Evolutionary conservation across 805 yeast genomes (phyloP), one percentile per base, ranked within the genome.

Genomic region (Kockiozyma suomiensis): DNA sequence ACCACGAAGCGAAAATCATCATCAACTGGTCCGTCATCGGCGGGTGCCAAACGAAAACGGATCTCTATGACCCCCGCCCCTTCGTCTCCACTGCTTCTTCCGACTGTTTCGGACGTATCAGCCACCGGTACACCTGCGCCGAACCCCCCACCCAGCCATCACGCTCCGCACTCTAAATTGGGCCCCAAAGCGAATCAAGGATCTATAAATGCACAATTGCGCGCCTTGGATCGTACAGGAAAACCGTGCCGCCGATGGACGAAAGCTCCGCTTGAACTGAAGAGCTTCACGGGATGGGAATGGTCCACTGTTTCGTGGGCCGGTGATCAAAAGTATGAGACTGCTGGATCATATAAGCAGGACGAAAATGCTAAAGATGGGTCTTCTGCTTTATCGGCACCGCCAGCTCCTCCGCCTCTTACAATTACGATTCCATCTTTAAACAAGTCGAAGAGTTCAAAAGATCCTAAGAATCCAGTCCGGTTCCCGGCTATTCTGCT

Each of bases 171-270:
- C 47, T 48, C 66, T 19, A 62, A 61, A 21, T 58, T 64, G 3
- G 67, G 66, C 15, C 66, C 72, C n/a, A 71, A 70, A 33, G 68
- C 72, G 21, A 64, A 61, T 37, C 62, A 61, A 28, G 69, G 68
- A 21, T 65, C 69, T 2, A 74, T 74, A 12, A 75, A 75, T 54
- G 76, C 76, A 35, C 62, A 70, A 25, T 61, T 74, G 35, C 60
- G 73, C 32, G 76, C 73, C 1, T 68, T 81, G 30, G 82, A 81
- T 61, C 75, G 79, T 21, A 68, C 76, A 23, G 81, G 81, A 2
- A 72, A 68, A 38, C 77, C 78, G 17, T 75, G 78, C 49, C 71
- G 84, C 48, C 73, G 72, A 57, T 81, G 85, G 85, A 62, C 57
- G 8, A 75, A 76, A 60, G 68, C 70, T 48, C 77, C 77, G 0